These are phyloP conservation scores for Pleurotus cornucopiae DNA, from an alignment of 768 basidiomycete genomes.

Conservation along the genomic window DNA sequence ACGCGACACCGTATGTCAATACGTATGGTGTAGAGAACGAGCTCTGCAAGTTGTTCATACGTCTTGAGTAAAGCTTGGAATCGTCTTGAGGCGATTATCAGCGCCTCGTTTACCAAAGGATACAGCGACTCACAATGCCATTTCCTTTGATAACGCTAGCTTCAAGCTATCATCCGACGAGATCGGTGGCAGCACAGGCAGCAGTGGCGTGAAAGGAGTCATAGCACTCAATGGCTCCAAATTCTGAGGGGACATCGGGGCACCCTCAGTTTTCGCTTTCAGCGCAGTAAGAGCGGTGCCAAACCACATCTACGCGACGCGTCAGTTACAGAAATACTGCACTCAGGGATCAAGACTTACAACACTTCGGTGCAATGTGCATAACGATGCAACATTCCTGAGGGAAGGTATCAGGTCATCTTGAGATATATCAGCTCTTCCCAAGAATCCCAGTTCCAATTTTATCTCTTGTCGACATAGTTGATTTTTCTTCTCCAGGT, in stretches of 20 bases:
- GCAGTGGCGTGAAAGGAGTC: constrained; percentile 42
- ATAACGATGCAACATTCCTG: constrained; percentile 70
- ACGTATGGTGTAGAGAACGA: constrained; percentile 83
- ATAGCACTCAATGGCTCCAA: constrained; percentile 47
- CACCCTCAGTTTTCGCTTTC: constrained; percentile 59
- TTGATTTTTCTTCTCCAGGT: constrained; percentile 40
- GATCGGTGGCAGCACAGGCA: constrained; percentile 35
- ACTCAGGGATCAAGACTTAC: constrained; percentile 40
- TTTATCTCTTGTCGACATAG: constrained; percentile 76
- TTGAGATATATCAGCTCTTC: constrained; percentile 47
- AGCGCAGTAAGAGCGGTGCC: constrained; percentile 64
- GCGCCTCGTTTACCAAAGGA: constrained; percentile 8
- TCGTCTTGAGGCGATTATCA: constrained; percentile 47
- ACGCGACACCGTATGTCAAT: constrained; percentile 84
- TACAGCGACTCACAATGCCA: constrained; percentile 69
- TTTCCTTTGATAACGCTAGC: constrained; percentile 81
- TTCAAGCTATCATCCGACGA: constrained; percentile 46
- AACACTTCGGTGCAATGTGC: constrained; percentile 80
- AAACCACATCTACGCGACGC: constrained; percentile 72
- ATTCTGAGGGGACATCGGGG: constrained; percentile 46
- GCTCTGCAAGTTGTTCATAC: constrained; percentile 83
- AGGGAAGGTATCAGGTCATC: constrained; percentile 67
- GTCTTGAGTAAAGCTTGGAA: constrained; percentile 90
- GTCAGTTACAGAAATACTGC: constrained; percentile 2
- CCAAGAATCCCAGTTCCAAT: constrained; percentile 67